These are phyloP conservation scores for Microsporum canis DNA, from an alignment of 2,329 filamentous ascomycete genomes.

Conservation along the genomic window DNA sequence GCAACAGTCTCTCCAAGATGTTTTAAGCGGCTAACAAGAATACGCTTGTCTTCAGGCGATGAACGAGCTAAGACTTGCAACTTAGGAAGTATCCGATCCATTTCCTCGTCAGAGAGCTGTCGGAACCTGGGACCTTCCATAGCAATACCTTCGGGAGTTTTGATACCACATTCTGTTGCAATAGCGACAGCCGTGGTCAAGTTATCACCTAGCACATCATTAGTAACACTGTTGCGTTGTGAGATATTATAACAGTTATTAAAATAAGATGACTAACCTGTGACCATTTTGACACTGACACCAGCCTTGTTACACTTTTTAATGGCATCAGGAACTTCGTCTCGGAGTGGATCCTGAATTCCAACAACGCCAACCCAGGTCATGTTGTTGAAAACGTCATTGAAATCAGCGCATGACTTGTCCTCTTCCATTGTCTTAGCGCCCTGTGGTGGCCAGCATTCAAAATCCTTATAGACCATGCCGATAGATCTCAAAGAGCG, in stretches of 20 bases:
- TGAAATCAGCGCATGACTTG: constrained; percentile 51
- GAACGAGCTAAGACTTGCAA: constrained; percentile 55
- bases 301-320: constrained; percentile 55
- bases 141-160: constrained; percentile 45
- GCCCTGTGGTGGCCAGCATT: constrained; percentile 52
- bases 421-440: constrained; percentile 51
- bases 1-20: constrained; percentile 52
- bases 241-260: not conserved
- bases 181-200: constrained; percentile 62
- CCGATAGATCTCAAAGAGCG: constrained; percentile 64
- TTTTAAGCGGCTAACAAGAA: constrained; percentile 51
- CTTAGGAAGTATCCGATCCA: constrained; percentile 47
- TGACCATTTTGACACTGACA: constrained; percentile 63
- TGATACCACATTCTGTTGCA: constrained; percentile 61
- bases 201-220: constrained; percentile 44
- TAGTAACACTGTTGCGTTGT: not conserved
- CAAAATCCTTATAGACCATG: constrained; percentile 61
- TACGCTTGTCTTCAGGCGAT: constrained; percentile 56
- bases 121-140: constrained; percentile 61
- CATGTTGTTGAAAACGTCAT: constrained; percentile 60
- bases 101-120: constrained; percentile 47
- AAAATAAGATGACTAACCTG: constrained; percentile 28
- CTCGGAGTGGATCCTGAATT: constrained; percentile 62
- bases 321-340: constrained; percentile 57
- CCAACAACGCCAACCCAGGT: constrained; percentile 61